Percentiles rank a stretch among this genome's conserved stretches.
These are phyloP conservation scores for Ogataea naganishii DNA, from an alignment of 805 yeast genomes.

Conservation along the genomic window DNA sequence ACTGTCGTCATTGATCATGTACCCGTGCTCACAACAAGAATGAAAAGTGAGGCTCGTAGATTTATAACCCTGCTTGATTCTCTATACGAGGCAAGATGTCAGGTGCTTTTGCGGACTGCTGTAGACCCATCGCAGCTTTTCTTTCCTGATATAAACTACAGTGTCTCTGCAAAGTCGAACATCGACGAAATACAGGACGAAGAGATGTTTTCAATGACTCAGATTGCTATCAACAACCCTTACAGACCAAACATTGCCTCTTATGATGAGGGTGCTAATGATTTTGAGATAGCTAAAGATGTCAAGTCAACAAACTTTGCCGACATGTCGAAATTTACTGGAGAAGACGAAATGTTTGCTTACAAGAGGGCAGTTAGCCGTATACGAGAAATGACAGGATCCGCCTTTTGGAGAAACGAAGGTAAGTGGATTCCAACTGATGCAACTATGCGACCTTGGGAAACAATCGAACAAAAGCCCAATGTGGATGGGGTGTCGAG, in stretches of 20 bases:
- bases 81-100: conserved; percentile 58
- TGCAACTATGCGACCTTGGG: conserved; percentile 51
- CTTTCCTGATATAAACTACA: conserved; percentile 43
- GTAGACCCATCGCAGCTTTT: conserved; percentile 44
- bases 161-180: conserved; percentile 9
- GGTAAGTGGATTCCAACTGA: conserved; percentile 51
- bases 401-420: conserved; percentile 36
- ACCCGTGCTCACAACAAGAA: conserved; percentile 45
- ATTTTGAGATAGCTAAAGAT: conserved; percentile 13
- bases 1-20: conserved; percentile 52
- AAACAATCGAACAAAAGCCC: conserved; percentile 13
- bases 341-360: conserved; percentile 72
- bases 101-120: conserved; percentile 43
- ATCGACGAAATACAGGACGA: conserved; percentile 43
- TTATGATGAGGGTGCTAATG: conserved; percentile 40
- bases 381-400: conserved; percentile 31
- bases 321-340: conserved; percentile 51
- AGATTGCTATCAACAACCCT: conserved; percentile 50
- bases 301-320: conserved; percentile 30
- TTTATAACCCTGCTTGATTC: conserved; percentile 64
- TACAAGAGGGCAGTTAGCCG: conserved; percentile 64
- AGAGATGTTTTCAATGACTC: conserved; percentile 62
- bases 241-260: conserved; percentile 63
- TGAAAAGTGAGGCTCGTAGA: conserved; percentile 62
- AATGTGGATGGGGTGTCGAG: conserved; percentile 2